A percentile compares a stretch with the other conserved stretches of the same genome.
Evolutionary conservation across 2,329 filamentous ascomycete genomes (phyloP).

Genomic region (Knoxdaviesia capensis): DNA sequence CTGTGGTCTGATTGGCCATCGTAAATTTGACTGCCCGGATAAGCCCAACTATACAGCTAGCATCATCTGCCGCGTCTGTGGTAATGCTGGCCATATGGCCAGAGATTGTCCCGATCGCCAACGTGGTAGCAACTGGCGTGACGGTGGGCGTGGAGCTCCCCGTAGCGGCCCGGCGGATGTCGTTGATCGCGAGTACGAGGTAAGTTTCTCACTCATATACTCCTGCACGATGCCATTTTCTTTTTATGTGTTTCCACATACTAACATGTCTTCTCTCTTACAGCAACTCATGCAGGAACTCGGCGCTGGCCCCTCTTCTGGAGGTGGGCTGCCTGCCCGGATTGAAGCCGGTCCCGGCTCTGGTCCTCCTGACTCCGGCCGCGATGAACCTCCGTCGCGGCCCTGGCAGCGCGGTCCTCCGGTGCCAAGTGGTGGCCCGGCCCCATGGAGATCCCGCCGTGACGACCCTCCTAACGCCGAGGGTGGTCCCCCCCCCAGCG

Average conservation of each 20-base stretch:
- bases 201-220: constrained; percentile 23
- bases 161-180: constrained; percentile 61
- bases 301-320: constrained; percentile 46
- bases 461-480: constrained; percentile 26
- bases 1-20: constrained; percentile 94
- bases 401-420: constrained; percentile 60
- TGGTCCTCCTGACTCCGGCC: constrained; percentile 29
- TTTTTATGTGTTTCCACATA: constrained; percentile 5
- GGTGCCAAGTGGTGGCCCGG: constrained; percentile 54
- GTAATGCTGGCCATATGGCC: constrained; percentile 95
- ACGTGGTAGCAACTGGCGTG: constrained; percentile 76
- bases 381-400: constrained; percentile 22
- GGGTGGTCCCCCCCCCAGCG: constrained; percentile 17
- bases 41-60: constrained; percentile 97
- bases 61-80: constrained; percentile 96
- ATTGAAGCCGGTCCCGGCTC: constrained; percentile 69
- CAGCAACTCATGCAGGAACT: constrained; percentile 97
- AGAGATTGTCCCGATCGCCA: constrained; percentile 92
- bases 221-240: background rate
- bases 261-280: constrained; percentile 16
- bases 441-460: constrained; percentile 50
- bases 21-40: constrained; percentile 97
- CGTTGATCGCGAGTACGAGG: constrained; percentile 88
- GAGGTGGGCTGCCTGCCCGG: constrained; percentile 43
- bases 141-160: constrained; percentile 36